Evolutionary conservation across 129 eudicot species (phyloP).

Genomic region (Lactuca sativa): DNA sequence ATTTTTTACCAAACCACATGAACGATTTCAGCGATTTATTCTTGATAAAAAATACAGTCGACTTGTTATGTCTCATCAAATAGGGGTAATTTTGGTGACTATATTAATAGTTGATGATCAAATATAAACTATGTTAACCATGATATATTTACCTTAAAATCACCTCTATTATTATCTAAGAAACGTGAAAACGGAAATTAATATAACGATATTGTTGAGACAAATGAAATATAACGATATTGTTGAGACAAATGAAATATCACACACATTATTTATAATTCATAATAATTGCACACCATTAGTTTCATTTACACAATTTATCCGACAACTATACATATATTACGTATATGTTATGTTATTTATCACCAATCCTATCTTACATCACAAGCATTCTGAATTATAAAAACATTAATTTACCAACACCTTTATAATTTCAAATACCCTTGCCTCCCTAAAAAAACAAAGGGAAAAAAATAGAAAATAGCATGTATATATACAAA

Average conservation of each 20-base stretch:
- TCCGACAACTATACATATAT: neutral
- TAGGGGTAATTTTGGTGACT: no score
- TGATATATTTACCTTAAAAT: neutral
- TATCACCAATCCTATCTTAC: conserved; percentile 2
- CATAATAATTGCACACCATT: neutral
- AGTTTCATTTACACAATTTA: neutral
- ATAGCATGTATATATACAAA: conserved; percentile 4
- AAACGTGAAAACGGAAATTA: neutral
- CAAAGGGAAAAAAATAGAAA: neutral
- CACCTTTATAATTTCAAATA: neutral
- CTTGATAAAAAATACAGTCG: no score
- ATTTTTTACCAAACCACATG: no score
- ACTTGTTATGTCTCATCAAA: no score
- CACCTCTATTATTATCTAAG: neutral
- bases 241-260: neutral
- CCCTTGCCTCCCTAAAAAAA: conserved; percentile 23
- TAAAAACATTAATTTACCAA: conserved; percentile 14
- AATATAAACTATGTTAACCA: neutral
- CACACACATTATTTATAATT: neutral
- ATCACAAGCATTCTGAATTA: conserved; percentile 19
- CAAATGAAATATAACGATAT: neutral
- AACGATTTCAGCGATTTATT: no score
- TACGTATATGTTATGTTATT: neutral
- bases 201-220: neutral
- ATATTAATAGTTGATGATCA: no score